Evolutionary conservation across 495 filamentous ascomycete genomes (phyloP).

Genomic region (Xylaria sp.): DNA sequence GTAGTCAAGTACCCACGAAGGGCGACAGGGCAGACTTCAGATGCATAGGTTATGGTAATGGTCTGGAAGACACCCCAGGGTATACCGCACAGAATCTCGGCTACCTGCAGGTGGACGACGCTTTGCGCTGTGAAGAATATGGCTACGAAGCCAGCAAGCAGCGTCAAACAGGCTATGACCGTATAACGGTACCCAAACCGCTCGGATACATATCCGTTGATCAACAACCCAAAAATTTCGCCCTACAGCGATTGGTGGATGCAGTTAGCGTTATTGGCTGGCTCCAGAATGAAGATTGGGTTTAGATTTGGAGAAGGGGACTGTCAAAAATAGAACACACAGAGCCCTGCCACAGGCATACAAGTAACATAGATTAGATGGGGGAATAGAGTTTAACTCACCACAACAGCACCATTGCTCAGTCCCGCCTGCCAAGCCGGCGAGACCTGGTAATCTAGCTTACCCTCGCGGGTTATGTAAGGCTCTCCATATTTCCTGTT

Average conservation of each 20-base stretch:
- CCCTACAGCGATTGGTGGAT: slow-evolving; percentile 48
- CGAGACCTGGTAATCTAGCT: slow-evolving; percentile 65
- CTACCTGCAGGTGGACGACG: slow-evolving; percentile 70
- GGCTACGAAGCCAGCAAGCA: slow-evolving; percentile 72
- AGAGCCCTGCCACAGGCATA: neutral
- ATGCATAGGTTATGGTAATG: slow-evolving; percentile 78
- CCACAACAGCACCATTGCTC: slow-evolving; percentile 63
- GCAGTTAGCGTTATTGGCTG: slow-evolving; percentile 45
- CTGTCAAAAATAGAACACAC: neutral
- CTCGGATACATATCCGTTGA: slow-evolving; percentile 80
- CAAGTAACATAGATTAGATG: neutral
- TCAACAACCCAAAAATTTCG: slow-evolving; percentile 76
- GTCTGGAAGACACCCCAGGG: slow-evolving; percentile 83
- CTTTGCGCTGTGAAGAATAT: slow-evolving; percentile 81
- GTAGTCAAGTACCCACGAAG: slow-evolving; percentile 78
- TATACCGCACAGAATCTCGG: slow-evolving; percentile 78
- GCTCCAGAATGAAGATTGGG: neutral
- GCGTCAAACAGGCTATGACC: slow-evolving; percentile 69
- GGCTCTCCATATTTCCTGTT: slow-evolving; percentile 72
- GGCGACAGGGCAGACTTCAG: slow-evolving; percentile 77
- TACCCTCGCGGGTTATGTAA: slow-evolving; percentile 53
- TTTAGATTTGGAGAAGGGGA: neutral
- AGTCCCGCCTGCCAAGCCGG: slow-evolving; percentile 80
- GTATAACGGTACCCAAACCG: slow-evolving; percentile 76
- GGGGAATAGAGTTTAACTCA: slow-evolving; percentile 35